Conservation (phyloP, 495 filamentous ascomycete species). For the Penicillium angulare region DNA sequence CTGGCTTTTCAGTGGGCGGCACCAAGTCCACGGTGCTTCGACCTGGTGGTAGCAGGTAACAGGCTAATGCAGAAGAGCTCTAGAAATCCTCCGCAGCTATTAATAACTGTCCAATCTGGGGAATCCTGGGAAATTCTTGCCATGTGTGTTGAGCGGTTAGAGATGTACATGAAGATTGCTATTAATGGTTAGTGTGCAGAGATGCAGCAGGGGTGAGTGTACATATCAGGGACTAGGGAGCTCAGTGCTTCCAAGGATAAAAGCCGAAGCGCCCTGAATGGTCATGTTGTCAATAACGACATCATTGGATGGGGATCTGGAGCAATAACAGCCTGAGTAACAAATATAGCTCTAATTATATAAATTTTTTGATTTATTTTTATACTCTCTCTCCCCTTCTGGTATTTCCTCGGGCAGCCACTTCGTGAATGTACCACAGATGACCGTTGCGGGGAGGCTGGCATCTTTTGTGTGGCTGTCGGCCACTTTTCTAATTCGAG, state of each 20-base stretch:
- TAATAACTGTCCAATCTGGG: slow-evolving; percentile 15
- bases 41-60: too few species aligned
- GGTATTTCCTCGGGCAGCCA: not conserved
- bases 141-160: slow-evolving; percentile 21
- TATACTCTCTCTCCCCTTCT: not conserved
- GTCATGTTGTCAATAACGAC: not conserved
- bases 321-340: not conserved
- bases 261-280: not conserved
- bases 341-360: not conserved
- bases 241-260: not conserved
- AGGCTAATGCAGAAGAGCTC: slow-evolving; percentile 7
- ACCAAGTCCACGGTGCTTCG: too few species aligned
- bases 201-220: not conserved
- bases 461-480: not conserved
- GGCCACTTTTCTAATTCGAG: not conserved
- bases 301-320: not conserved
- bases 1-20: slow-evolving; percentile 14
- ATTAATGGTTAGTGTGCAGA: slow-evolving; percentile 32
- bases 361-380: not conserved
- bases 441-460: not conserved
- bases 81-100: slow-evolving; percentile 24
- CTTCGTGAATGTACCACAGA: not conserved
- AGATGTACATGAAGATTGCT: slow-evolving; percentile 25
- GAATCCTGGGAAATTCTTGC: slow-evolving; percentile 1
- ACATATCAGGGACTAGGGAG: not conserved